Base-by-base conservation (phyloP, 2,329 filamentous ascomycete species). In the Apiospora pterosperma region DNA sequence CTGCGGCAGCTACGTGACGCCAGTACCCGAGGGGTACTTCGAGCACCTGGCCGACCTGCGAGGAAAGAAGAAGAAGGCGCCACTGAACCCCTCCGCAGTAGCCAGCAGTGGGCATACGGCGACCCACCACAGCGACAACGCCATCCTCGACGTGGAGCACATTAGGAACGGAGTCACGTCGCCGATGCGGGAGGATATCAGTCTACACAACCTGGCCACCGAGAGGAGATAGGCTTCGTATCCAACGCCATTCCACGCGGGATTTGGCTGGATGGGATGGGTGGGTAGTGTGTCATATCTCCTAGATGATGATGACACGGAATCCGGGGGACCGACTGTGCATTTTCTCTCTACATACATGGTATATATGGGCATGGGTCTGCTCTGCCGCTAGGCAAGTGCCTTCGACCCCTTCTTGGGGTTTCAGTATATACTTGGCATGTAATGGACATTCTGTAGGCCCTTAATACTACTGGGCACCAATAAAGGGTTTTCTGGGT, bases 1-100 rank as follows among this genome's bases (percentile, higher is more conserved):
- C 80, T 93, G 89, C 73, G 95, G 95, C 58, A 88, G 89, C 68
- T 97, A 97, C 77, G 84, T 92, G 67, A 97, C 95, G 0, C 88
- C 88, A 0, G 91, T 97, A 1, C 86, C 90, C 1, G 85, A 89
- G 7, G 89, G 86, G 41, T 97, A 97, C 79, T 96, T 97, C 70
- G 88, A 92, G 69, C 92, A 93, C 72, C 82, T 96, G 5, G 90
- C 92, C 77, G 81, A 84, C 65, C 78, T 93, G 21, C 84, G 92
- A 62, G 91, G 90, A 59, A 89, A 92, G 76, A 90, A 86, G 67
- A 82, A 85, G 67, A 91, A 91, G 77, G 39, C 34, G 1, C 28
- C 65, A 2, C 59, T 64, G 1, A 55, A 61, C 10, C 64, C 66
- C n/a, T 62, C 58, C n/a, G 38, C 61, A 2, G 59, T 63, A n/a